phyloP scores from a whole-genome alignment of 108 stramenopile species.

The Fistulifera pelliculosa region DNA sequence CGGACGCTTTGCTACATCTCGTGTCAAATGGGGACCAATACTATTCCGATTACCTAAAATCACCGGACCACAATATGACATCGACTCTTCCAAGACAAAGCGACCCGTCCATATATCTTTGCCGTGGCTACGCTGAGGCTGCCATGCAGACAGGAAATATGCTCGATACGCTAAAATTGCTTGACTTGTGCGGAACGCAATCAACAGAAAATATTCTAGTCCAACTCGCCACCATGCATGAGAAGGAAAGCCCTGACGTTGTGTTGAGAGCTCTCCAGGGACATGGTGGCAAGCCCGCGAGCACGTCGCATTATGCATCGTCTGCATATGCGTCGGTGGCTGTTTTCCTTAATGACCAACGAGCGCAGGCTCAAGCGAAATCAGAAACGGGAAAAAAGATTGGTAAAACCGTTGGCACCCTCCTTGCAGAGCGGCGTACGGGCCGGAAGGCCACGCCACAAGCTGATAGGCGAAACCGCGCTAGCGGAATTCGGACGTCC shows the following conservation, averaged over 20 bases:
- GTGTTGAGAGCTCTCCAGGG: no score
- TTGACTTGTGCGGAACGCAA: constrained; percentile 53
- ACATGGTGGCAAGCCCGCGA: no score
- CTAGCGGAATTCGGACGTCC: constrained; percentile 14
- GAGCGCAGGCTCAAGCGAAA: constrained; percentile 7
- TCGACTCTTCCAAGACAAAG: constrained; percentile 39
- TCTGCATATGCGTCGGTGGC: constrained; percentile 25
- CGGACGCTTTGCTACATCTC: constrained; percentile 48
- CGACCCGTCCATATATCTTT: constrained; percentile 40
- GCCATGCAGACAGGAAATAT: constrained; percentile 27
- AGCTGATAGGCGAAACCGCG: constrained; percentile 38
- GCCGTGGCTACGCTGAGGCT: constrained; percentile 16
- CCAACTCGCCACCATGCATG: constrained; percentile 37
- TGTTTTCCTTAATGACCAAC: constrained; percentile 14
- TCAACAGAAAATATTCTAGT: constrained; percentile 43
- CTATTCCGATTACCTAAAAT: constrained; percentile 46
- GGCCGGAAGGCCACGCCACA: constrained; percentile 21
- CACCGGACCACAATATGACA: constrained; percentile 45
- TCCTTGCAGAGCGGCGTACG: constrained; percentile 43
- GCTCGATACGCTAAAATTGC: constrained; percentile 45
- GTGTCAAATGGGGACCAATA: constrained; percentile 59
- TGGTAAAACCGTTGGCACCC: constrained; percentile 64
- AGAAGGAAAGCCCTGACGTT: constrained; percentile 16
- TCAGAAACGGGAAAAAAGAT: constrained; percentile 15
- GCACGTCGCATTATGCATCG: no score